These are phyloP conservation scores for Epichloe baconii DNA, from an alignment of 2,329 filamentous ascomycete species.

Conservation along the genomic window DNA sequence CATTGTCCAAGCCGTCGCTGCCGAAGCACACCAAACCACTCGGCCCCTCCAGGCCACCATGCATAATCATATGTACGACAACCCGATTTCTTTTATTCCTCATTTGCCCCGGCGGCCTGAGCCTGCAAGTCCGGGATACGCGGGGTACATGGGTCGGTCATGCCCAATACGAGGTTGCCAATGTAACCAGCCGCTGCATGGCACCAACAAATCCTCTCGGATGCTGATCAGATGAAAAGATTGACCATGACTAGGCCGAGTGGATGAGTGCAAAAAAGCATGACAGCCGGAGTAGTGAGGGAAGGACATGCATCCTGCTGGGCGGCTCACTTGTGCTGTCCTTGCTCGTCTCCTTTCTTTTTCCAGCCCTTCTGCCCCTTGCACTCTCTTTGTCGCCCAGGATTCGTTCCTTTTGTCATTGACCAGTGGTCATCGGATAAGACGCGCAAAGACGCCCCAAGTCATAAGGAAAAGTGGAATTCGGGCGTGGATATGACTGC, in stretches of 20 bases:
- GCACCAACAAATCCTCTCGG: too few relatives aligned
- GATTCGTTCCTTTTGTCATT: background rate
- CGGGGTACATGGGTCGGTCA: background rate
- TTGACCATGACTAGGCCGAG: too few relatives aligned
- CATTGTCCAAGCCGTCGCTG: background rate
- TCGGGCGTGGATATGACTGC: background rate
- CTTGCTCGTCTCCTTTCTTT: too few relatives aligned
- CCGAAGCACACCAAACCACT: background rate
- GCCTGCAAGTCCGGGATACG: background rate
- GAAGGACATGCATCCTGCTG: too few relatives aligned
- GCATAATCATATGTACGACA: background rate
- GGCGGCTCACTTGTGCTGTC: too few relatives aligned
- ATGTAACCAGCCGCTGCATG: background rate
- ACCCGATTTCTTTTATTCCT: background rate
- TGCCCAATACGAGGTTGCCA: background rate
- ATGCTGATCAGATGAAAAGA: too few relatives aligned
- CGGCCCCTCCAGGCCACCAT: background rate
- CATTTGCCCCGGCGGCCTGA: background rate
- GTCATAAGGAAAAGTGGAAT: background rate
- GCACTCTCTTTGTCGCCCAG: too few relatives aligned
- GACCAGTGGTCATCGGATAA: background rate
- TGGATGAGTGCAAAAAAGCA: too few relatives aligned
- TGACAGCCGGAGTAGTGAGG: too few relatives aligned
- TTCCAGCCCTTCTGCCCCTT: too few relatives aligned
- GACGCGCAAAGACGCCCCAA: background rate